Evolutionary conservation across 768 basidiomycete species (phyloP), one percentile per base, ranked within the genome.

Genomic region (Asterophora parasitica): DNA sequence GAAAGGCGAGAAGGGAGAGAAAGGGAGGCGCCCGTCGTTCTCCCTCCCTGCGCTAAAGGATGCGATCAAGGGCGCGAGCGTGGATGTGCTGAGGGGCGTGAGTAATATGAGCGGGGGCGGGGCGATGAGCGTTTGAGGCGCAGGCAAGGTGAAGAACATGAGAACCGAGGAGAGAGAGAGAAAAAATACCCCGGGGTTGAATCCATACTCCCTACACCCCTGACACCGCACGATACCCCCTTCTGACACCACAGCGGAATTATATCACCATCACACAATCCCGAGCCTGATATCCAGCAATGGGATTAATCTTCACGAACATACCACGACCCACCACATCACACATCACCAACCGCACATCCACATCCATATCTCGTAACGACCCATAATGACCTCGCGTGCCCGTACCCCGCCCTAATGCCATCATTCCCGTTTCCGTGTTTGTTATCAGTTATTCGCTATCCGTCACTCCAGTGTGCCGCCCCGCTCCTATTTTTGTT

Each of bases 41-140:
- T 55, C 54, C 5, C 26, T 55, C 23, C 53, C 56, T 19, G 43
- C 36, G 3, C 47, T 58, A 7, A 51, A 50, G 41, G 54, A 52
- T 27, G 57, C 51, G 2, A 48, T 58, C 36, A 55, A 51, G 19
- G 56, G 54, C 19, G 51, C 56, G 13, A 31, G 56, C 16, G 46
- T 40, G 15, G 56, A 55, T 19, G 41, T 58, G 41, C 44, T 55
- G 30, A 52, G 46, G 36, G 57, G 57, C 26, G 57, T 58, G 4
- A 58, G 43, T 10, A 53, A 49, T 0, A 50, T 58, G 42, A 43
- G 51, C 4, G 44, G 56, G n/a, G 45, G 51, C 2, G 40, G 49
- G 10, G 42, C 12, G 15, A 42, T 48, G 16, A 44, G 49, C 4
- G 20, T 47, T 7, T 41, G 23, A 33, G 26, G 28, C 16, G 4